These are phyloP conservation scores for Chenopodium suecicum DNA, from an alignment of 148 eudicot species.

Conservation along the genomic window DNA sequence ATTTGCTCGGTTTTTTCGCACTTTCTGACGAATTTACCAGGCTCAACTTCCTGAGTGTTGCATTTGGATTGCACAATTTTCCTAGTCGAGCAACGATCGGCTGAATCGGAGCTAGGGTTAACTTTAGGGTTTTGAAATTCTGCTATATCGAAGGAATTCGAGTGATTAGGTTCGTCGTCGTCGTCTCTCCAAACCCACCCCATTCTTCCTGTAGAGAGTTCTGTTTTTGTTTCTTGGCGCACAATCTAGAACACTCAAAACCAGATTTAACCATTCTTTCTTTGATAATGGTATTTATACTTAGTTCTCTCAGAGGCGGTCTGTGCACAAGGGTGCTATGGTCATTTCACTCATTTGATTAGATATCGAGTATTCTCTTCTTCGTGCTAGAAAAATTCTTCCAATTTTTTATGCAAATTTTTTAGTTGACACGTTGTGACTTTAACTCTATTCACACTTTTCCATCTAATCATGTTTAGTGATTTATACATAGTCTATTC, in stretches of 20 bases:
- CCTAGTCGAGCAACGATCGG: constrained; percentile 52
- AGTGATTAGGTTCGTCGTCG: constrained; percentile 23
- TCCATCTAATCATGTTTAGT: no score
- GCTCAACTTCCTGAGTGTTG: constrained; percentile 83
- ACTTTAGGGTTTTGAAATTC: constrained; percentile 24
- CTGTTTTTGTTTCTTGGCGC: constrained; percentile 9
- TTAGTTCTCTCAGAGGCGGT: no score
- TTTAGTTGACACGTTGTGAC: no score
- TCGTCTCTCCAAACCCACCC: constrained; percentile 84
- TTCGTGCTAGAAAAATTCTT: no score
- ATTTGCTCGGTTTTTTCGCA: constrained; percentile 78
- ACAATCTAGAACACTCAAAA: constrained; percentile 8
- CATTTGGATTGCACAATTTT: constrained; percentile 65
- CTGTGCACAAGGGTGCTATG: no score
- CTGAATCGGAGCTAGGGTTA: constrained; percentile 2
- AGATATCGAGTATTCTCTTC: no score
- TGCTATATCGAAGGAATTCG: constrained; percentile 10
- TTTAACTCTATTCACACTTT: no score
- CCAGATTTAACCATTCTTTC: neutral
- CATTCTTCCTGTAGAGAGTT: constrained; percentile 30
- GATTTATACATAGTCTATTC: no score
- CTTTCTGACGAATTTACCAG: constrained; percentile 74
- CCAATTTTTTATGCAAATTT: no score
- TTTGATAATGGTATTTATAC: no score
- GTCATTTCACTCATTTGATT: no score